Evolutionary conservation across 192 early-diverging fungal species (phyloP).

Genomic region (Gonapodya prolifera): DNA sequence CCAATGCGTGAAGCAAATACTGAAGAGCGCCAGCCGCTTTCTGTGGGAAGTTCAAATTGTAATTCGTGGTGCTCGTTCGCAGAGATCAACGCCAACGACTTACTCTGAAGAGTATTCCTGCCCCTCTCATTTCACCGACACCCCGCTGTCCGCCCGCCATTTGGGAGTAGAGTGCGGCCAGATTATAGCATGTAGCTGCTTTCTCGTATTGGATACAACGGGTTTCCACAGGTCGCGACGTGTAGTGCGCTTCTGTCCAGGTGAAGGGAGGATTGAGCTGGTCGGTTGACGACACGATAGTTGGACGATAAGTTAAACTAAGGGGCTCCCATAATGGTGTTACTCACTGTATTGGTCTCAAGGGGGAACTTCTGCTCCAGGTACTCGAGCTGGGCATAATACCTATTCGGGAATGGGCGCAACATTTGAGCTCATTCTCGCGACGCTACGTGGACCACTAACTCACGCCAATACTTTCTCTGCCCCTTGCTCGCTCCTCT

Average conservation of each 20-base stretch:
- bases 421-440: constrained; percentile 8
- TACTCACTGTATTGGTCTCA: constrained; percentile 36
- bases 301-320: too few species aligned
- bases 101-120: constrained; percentile 24
- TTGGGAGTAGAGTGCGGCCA: constrained; percentile 33
- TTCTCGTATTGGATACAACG: constrained; percentile 51
- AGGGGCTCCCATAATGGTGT: constrained; percentile 19
- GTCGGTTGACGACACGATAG: too few species aligned
- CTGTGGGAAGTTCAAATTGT: constrained; percentile 35
- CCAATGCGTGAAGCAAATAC: neutral
- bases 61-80: constrained; percentile 22
- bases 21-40: neutral
- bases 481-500: constrained; percentile 29
- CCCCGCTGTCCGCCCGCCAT: constrained; percentile 22
- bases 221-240: too few species aligned
- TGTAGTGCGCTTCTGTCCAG: too few species aligned
- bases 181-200: constrained; percentile 32
- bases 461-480: constrained; percentile 34
- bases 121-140: constrained; percentile 27
- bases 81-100: constrained; percentile 26
- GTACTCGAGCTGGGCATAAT: constrained; percentile 32
- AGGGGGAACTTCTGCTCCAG: constrained; percentile 39
- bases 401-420: constrained; percentile 25
- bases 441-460: neutral
- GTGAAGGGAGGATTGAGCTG: too few species aligned